These are phyloP conservation scores for Epichloe aotearoae DNA, from an alignment of 2,329 filamentous ascomycete species.

Conservation along the genomic window DNA sequence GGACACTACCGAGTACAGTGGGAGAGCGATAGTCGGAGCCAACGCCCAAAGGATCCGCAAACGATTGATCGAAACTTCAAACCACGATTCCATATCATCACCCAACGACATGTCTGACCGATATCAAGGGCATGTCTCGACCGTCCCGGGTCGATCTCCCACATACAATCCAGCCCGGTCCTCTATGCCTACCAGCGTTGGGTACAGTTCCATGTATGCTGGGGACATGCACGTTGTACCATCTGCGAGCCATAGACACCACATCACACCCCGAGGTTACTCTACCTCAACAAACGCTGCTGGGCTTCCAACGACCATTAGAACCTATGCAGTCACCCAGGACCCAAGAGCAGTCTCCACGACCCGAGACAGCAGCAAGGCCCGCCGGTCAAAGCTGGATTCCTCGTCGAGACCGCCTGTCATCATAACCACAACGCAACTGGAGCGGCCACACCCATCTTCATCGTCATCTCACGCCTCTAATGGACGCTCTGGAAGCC, in stretches of 20 bases:
- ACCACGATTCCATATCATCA: background rate
- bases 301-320: conserved; percentile 31
- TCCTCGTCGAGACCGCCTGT: conserved; percentile 36
- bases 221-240: conserved; percentile 43
- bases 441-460: conserved; percentile 25
- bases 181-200: conserved; percentile 38
- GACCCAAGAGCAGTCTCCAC: conserved; percentile 37
- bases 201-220: conserved; percentile 35
- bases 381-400: conserved; percentile 40
- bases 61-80: too few relatives aligned
- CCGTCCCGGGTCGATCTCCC: conserved; percentile 29
- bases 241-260: conserved; percentile 21
- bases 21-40: background rate
- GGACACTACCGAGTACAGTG: too few relatives aligned
- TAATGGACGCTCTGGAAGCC: conserved; percentile 27
- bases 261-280: conserved; percentile 22
- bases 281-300: conserved; percentile 21
- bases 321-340: conserved; percentile 42
- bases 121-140: conserved; percentile 23
- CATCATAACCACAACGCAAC: conserved; percentile 42
- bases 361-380: conserved; percentile 34
- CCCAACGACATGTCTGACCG: conserved; percentile 33
- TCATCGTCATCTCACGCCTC: conserved; percentile 25
- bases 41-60: background rate
- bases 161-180: conserved; percentile 36